Percentiles rank a stretch among this genome's conserved stretches.
These are phyloP conservation scores for Puccinia novopanici DNA, from an alignment of 1,284 basidiomycete genomes.

Conservation along the genomic window DNA sequence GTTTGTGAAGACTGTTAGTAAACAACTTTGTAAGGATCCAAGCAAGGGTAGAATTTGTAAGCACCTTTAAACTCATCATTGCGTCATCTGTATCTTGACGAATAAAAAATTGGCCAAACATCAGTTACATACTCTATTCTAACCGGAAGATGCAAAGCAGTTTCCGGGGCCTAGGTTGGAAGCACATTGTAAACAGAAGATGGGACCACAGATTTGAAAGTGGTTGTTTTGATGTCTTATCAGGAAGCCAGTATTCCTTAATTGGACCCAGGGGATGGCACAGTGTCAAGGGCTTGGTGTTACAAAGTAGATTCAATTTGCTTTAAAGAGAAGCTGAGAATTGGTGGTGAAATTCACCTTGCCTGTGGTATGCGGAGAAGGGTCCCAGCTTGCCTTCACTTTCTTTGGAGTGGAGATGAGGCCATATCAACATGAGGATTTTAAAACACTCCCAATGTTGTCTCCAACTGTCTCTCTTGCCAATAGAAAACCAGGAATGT, in stretches of 20 bases:
- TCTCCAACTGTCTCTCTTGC: constrained; percentile 43
- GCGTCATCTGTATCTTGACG: constrained; percentile 38
- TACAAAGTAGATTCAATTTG: constrained; percentile 1
- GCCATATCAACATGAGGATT: constrained; percentile 31
- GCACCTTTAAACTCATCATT: constrained; percentile 11
- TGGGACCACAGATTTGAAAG: constrained; percentile 78
- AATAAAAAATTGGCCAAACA: constrained; percentile 55
- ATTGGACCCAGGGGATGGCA: constrained; percentile 67
- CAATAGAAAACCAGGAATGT: constrained; percentile 47
- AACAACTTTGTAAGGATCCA: neutral
- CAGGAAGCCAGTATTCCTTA: constrained; percentile 94
- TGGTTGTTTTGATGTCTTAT: constrained; percentile 94
- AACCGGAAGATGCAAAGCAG: constrained; percentile 56
- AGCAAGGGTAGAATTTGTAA: neutral
- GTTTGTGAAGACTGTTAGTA: neutral
- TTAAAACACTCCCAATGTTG: constrained; percentile 42
- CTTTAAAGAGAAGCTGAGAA: neutral
- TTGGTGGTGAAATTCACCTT: constrained; percentile 13
- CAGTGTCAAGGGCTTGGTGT: constrained; percentile 31
- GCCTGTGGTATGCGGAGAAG: constrained; percentile 8
- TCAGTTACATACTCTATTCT: constrained; percentile 58
- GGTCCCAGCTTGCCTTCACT: neutral
- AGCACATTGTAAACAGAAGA: constrained; percentile 59
- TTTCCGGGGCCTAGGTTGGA: constrained; percentile 58
- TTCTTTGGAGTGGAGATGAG: neutral